phyloP scores from a whole-genome alignment of 2,329 filamentous ascomycete species.

The Colletotrichum ledebouriae region DNA sequence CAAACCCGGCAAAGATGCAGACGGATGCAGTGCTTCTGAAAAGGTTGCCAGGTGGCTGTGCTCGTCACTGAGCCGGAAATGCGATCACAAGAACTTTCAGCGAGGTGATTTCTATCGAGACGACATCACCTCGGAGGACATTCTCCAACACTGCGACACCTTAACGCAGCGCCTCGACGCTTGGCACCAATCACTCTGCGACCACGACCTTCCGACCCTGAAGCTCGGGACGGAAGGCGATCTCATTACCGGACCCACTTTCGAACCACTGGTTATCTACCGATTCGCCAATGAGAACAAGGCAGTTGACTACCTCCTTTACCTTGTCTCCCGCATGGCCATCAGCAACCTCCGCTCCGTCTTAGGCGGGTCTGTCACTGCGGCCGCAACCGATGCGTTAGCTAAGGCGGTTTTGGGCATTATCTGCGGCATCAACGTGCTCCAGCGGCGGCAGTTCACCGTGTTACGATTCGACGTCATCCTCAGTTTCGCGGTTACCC shows the following conservation, averaged over 20 bases:
- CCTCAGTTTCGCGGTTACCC: not conserved
- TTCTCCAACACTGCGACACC: conserved; percentile 26
- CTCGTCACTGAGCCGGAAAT: conserved; percentile 16
- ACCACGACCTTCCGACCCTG: conserved; percentile 24
- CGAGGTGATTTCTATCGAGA: conserved; percentile 28
- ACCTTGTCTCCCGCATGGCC: conserved; percentile 23
- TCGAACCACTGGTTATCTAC: conserved; percentile 30
- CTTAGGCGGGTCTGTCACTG: conserved; percentile 11
- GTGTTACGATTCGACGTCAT: conserved; percentile 24
- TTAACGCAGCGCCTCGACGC: conserved; percentile 12
- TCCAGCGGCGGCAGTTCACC: conserved; percentile 22
- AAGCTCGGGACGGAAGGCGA: conserved; percentile 18
- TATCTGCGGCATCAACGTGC: conserved; percentile 31
- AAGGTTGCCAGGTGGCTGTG: conserved; percentile 29
- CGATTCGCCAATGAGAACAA: conserved; percentile 12
- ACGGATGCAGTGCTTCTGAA: conserved; percentile 23
- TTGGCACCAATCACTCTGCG: conserved; percentile 22
- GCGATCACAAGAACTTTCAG: conserved; percentile 18
- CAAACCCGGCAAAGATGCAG: not conserved
- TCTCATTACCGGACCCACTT: conserved; percentile 16
- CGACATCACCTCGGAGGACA: not conserved
- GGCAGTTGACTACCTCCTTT: conserved; percentile 27
- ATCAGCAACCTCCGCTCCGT: conserved; percentile 27
- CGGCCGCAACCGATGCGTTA: conserved; percentile 16
- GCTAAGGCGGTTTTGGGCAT: conserved; percentile 27